Percentiles rank a stretch among this genome's conserved stretches.
phyloP scores from a whole-genome alignment of 768 basidiomycete species.

The Rhizopogon salebrosus region DNA sequence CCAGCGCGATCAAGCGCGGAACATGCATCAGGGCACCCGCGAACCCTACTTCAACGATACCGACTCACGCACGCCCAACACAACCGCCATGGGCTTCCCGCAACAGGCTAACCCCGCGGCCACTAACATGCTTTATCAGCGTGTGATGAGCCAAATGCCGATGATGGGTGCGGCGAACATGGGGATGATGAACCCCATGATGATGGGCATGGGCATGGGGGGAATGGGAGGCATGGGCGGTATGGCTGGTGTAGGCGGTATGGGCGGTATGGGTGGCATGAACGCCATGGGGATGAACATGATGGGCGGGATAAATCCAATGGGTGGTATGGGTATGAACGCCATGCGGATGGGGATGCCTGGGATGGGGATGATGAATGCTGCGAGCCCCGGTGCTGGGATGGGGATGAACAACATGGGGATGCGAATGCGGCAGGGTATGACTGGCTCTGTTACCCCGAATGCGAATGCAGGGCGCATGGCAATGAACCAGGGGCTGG shows the following conservation, averaged over 20 bases:
- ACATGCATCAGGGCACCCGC: conserved; percentile 15
- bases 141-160: conserved; percentile 34
- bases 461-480: conserved; percentile 32
- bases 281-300: conserved; percentile 28
- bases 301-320: conserved; percentile 16
- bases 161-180: conserved; percentile 43
- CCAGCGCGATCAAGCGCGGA: conserved; percentile 52
- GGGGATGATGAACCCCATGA: conserved; percentile 47
- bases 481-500: conserved; percentile 37
- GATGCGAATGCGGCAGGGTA: conserved; percentile 28
- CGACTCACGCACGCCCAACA: conserved; percentile 30
- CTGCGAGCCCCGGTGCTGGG: conserved; percentile 15
- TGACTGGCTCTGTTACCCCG: conserved; percentile 27
- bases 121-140: conserved; percentile 28
- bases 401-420: conserved; percentile 36
- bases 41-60: conserved; percentile 30
- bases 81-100: conserved; percentile 26
- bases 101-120: conserved; percentile 33
- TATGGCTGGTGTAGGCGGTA: conserved; percentile 11
- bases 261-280: conserved; percentile 21
- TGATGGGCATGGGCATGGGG: conserved; percentile 43
- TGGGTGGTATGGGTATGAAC: conserved; percentile 12
- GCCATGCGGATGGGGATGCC: conserved; percentile 19
- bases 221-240: conserved; percentile 40
- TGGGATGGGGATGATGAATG: conserved; percentile 34